These are phyloP conservation scores for Blastomyces gilchristii DNA, from an alignment of 2,329 filamentous ascomycete genomes.

Conservation along the genomic window DNA sequence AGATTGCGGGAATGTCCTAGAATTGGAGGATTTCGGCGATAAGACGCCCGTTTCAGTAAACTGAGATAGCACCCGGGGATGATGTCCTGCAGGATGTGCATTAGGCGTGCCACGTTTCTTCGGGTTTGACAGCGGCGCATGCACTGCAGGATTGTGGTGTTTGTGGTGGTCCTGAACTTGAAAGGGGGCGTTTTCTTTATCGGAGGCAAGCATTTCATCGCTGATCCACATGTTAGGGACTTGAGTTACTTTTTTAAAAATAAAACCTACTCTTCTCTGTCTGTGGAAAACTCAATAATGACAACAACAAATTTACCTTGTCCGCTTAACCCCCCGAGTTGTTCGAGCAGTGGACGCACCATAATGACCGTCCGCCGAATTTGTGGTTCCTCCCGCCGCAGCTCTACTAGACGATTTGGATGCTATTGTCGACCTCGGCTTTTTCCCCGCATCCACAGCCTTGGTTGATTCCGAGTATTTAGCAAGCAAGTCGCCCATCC, in stretches of 20 bases:
- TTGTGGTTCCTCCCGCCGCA: slow-evolving; percentile 16
- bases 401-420: slow-evolving; percentile 21
- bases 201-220: slow-evolving; percentile 51
- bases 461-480: slow-evolving; percentile 35
- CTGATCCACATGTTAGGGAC: slow-evolving; percentile 36
- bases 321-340: slow-evolving; percentile 22
- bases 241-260: slow-evolving; percentile 12
- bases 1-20: slow-evolving; percentile 54
- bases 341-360: slow-evolving; percentile 17
- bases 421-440: slow-evolving; percentile 22
- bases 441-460: slow-evolving; percentile 30
- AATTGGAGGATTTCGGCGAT: slow-evolving; percentile 75
- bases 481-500: slow-evolving; percentile 67
- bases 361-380: slow-evolving; percentile 24
- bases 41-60: slow-evolving; percentile 51
- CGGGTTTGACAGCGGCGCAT: slow-evolving; percentile 50
- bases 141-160: slow-evolving; percentile 18
- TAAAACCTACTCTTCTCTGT: background rate
- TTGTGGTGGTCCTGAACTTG: slow-evolving; percentile 11
- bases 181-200: slow-evolving; percentile 62
- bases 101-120: slow-evolving; percentile 53
- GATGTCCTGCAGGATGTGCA: slow-evolving; percentile 18
- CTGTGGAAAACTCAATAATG: background rate
- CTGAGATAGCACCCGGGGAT: slow-evolving; percentile 34
- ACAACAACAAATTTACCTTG: slow-evolving; percentile 21